Base-by-base conservation (phyloP, 2,329 filamentous ascomycete genomes). In the Myotisia sp. region DNA sequence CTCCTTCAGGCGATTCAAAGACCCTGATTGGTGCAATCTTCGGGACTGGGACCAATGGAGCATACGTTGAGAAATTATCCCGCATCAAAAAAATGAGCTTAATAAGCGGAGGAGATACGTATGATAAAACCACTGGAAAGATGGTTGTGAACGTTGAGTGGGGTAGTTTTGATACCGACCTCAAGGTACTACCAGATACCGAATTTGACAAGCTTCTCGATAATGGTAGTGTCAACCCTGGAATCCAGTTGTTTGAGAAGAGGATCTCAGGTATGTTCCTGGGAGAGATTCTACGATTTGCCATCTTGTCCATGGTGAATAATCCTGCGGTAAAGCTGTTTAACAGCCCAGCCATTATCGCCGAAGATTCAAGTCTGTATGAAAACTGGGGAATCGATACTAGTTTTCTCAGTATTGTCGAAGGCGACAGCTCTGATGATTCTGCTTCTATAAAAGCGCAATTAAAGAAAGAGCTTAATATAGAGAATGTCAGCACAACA, bases 141-240 rank as follows among this genome's bases (percentile, higher is more conserved):
- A 98, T 98, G 90, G 84, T 98, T 38, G 72, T 98, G 61, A 98
- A 98, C 62, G 87, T 82, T 1, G 90, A 98, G 62, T 98, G 90
- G 90, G 90, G 90, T 42, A 92, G 84, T 37, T 98, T 98, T 51
- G 90, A 98, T 61, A 95, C 95, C 62, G 73, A 80, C 47, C 74
- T 95, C 44, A 82, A 78, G 46, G 80, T 92, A 13, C 68, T 98
- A 26, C 90, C 87, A 29, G 79, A 76, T 48, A 95, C 87, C 0
- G 64, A 73, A 0, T 95, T 84, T 62, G 90, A 98, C 53, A 62
- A 67, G 32, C 69, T 74, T 37, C 68, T 98, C 16, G 87, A 98
- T 57, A 63, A 65, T 37, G 74, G 78, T 40, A 90, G 79, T 44
- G 75, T 83, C 47, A 95, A 98, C 58, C 87, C 86, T 0, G 90